phyloP scores from a whole-genome alignment of 164 flowering plant species.

The Chimonanthus praecox region DNA sequence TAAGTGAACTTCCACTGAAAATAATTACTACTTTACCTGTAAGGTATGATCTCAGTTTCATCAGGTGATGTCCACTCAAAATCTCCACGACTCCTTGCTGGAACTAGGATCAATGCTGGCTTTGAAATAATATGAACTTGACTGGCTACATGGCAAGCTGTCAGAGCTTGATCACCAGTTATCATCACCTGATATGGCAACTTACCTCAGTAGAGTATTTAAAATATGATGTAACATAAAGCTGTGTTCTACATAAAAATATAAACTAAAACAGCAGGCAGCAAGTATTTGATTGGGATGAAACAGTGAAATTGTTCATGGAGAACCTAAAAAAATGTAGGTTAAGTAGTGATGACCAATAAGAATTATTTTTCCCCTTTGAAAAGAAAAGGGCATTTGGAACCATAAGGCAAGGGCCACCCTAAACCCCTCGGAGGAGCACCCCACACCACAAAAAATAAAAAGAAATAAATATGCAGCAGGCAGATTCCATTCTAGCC shows the following conservation, averaged over 20 bases:
- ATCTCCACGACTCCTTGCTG: conserved; percentile 29
- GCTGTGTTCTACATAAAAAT: too few species aligned
- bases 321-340: neutral
- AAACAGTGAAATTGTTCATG: neutral
- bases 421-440: too few species aligned
- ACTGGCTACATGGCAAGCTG: conserved; percentile 95
- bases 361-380: neutral
- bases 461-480: neutral
- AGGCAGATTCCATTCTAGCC: neutral
- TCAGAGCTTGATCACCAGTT: conserved; percentile 97
- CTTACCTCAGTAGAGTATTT: conserved; percentile 3
- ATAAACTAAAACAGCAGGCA: neutral
- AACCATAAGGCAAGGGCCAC: too few species aligned
- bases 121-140: conserved; percentile 91
- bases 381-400: neutral
- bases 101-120: conserved; percentile 65
- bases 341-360: neutral
- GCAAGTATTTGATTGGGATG: neutral
- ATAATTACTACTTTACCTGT: conserved; percentile 33
- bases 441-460: too few species aligned
- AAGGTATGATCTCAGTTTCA: conserved; percentile 48
- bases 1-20: neutral
- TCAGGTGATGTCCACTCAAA: conserved; percentile 90
- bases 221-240: neutral
- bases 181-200: conserved; percentile 69